Percentiles rank a stretch among this genome's conserved stretches.
These are phyloP conservation scores for Litsea cubeba DNA, from an alignment of 164 flowering plant species.

Conservation along the genomic window DNA sequence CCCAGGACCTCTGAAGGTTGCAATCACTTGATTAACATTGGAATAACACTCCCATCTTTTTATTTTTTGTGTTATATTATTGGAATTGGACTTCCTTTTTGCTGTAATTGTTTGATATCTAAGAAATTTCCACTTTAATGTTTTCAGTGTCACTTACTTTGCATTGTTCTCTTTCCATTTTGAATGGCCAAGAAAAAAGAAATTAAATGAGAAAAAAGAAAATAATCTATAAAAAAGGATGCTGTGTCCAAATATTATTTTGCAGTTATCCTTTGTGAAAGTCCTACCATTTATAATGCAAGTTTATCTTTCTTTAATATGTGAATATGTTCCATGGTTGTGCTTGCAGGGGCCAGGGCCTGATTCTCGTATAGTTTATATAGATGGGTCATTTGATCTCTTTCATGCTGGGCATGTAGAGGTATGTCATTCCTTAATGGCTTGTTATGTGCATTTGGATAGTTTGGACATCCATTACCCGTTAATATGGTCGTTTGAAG, in stretches of 20 bases:
- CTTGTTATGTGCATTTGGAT: not conserved
- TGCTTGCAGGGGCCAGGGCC: constrained; percentile 75
- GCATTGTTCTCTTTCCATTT: too few relatives aligned
- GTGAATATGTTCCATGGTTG: constrained; percentile 3
- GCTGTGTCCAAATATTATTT: too few relatives aligned
- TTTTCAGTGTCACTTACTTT: too few relatives aligned
- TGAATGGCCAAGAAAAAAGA: too few relatives aligned
- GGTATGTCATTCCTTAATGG: constrained; percentile 37
- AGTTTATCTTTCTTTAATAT: not conserved
- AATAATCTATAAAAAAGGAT: not conserved
- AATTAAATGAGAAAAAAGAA: not conserved
- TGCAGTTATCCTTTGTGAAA: too few relatives aligned
- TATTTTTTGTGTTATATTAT: too few relatives aligned
- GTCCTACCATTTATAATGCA: not conserved
- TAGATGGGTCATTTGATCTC: constrained; percentile 98
- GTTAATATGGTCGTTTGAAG: not conserved
- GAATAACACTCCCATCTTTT: too few relatives aligned
- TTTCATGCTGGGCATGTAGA: constrained; percentile 99
- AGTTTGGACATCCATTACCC: not conserved
- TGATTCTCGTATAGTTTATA: constrained; percentile 84
- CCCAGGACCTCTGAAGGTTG: too few relatives aligned
- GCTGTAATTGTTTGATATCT: not conserved
- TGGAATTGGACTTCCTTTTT: not conserved
- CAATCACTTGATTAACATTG: too few relatives aligned
- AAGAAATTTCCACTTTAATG: too few relatives aligned